Conservation (phyloP, 1,284 basidiomycete species). For the Ceratobasidium sp. region DNA sequence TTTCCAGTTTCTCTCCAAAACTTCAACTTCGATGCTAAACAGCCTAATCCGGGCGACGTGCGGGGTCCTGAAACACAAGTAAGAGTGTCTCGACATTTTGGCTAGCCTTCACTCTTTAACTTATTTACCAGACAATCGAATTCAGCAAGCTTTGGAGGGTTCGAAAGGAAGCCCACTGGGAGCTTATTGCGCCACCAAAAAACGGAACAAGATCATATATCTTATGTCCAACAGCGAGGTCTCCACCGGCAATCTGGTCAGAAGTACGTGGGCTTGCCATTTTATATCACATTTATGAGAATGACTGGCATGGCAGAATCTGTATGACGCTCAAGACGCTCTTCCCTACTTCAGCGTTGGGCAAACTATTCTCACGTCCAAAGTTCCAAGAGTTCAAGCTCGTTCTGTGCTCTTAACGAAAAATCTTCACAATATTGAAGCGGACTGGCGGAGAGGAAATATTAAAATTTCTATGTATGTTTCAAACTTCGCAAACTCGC, state of each 20-base stretch:
- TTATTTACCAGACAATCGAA: not conserved
- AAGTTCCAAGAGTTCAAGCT: slow-evolving; percentile 23
- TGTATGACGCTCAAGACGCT: slow-evolving; percentile 37
- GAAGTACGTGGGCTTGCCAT: slow-evolving; percentile 15
- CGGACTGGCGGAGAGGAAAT: slow-evolving; percentile 11
- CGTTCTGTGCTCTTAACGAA: slow-evolving; percentile 26
- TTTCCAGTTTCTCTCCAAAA: not conserved
- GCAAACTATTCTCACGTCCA: slow-evolving; percentile 40
- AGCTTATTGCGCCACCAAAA: slow-evolving; percentile 13
- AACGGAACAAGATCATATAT: not conserved
- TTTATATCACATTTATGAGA: no score
- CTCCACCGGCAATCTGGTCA: slow-evolving; percentile 17
- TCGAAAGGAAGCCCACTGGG: slow-evolving; percentile 28
- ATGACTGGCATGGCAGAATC: no score
- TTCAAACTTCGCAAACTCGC: no score
- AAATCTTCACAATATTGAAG: slow-evolving; percentile 14
- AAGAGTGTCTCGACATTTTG: not conserved
- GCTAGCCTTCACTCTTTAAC: not conserved
- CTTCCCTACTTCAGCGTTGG: slow-evolving; percentile 35
- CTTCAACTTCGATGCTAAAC: not conserved
- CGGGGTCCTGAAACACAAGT: not conserved
- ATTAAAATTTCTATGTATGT: slow-evolving; percentile 28
- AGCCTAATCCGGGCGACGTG: not conserved
- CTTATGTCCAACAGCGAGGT: not conserved
- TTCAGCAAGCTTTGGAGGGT: slow-evolving; percentile 9